Evolutionary conservation across 75 land plant species (phyloP).

Genomic region (Pinus albicaulis): DNA sequence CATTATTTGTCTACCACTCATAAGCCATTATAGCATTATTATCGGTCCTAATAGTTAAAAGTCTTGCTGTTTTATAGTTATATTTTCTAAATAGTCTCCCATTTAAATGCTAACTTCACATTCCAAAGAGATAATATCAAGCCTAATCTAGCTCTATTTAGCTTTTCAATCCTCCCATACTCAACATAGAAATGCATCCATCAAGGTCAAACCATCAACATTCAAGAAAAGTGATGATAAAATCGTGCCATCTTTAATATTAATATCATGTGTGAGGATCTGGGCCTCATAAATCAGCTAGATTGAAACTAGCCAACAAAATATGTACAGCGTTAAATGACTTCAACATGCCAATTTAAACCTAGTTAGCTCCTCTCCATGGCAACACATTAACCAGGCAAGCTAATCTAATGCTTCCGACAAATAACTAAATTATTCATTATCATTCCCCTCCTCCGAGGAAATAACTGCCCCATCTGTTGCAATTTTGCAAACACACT

Average conservation of each 20-base stretch:
- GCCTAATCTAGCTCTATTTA: no score
- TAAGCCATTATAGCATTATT: no score
- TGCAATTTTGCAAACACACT: not conserved
- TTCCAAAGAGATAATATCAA: no score
- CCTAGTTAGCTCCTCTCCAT: constrained; percentile 9
- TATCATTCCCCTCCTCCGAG: constrained; percentile 3
- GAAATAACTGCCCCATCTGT: constrained; percentile 10
- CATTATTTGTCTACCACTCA: no score
- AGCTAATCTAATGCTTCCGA: not conserved
- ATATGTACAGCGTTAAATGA: constrained; percentile 10
- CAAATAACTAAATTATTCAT: not conserved
- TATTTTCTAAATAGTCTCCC: no score
- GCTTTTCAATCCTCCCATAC: not conserved
- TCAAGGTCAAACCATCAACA: not conserved
- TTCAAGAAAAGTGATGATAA: not conserved
- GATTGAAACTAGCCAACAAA: not conserved
- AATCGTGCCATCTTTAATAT: constrained; percentile 2
- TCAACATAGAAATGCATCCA: constrained; percentile 5
- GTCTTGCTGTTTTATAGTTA: no score
- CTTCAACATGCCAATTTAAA: constrained; percentile 1
- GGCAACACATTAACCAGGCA: constrained; percentile 4
- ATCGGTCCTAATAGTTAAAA: no score
- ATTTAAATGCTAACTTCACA: no score
- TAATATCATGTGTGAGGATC: not conserved
- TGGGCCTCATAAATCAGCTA: not conserved